A percentile compares a stretch with the other conserved stretches of the same genome.
Conservation (phyloP, 495 filamentous ascomycete species). For the Astrocystis sublimbata region DNA sequence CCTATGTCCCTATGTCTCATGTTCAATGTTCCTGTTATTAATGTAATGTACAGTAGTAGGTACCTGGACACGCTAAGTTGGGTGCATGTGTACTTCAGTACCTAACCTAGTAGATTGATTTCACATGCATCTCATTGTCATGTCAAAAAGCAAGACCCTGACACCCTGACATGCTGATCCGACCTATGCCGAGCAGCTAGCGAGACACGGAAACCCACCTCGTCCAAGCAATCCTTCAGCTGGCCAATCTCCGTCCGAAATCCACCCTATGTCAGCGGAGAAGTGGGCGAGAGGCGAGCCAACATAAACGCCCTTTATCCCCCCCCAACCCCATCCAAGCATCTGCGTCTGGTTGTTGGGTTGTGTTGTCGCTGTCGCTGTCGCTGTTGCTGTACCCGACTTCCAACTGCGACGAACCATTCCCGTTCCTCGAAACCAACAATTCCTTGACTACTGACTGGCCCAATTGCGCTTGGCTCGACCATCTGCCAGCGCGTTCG, state of each 20-base stretch:
- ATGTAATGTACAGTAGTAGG: no score
- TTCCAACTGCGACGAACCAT: neutral
- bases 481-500: neutral
- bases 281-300: no score
- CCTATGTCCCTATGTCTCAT: no score
- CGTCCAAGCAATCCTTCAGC: constrained; percentile 12
- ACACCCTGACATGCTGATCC: no score
- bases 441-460: neutral
- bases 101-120: no score
- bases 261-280: constrained; percentile 8
- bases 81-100: no score
- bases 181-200: no score
- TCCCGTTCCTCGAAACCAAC: neutral
- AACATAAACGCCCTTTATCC: neutral
- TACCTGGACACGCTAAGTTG: no score
- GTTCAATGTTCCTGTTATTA: no score
- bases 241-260: constrained; percentile 17
- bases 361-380: neutral
- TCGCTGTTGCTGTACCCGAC: no score
- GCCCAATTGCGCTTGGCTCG: neutral
- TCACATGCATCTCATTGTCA: constrained; percentile 1
- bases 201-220: neutral
- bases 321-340: no score
- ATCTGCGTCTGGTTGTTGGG: neutral
- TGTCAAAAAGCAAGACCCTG: no score